Base-by-base conservation (phyloP, 805 yeast genomes). In the Cyberlindnera subsufficiens region DNA sequence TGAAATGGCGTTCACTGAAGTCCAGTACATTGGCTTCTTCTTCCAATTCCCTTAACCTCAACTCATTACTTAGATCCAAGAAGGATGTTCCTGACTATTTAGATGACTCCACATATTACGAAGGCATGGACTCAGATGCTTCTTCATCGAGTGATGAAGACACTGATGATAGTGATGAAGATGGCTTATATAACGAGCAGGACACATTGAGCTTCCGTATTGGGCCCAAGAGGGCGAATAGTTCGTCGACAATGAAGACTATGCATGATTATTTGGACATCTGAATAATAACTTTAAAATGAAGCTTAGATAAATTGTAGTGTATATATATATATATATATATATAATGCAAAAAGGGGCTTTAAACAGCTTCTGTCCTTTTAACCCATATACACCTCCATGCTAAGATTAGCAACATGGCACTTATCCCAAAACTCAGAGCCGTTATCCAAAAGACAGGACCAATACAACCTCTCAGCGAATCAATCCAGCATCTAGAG, bases 91-190 rank as follows among this genome's bases (percentile, higher is more conserved):
- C 52, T 14, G 40, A 57, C 30, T 52, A 53, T 35, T 38, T 57
- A 10, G 58, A 56, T 40, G 61, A 54, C 10, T 49, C 56, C 1
- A 53, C 59, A 14, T 51, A 43, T 17, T 54, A 53, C 42, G 56
- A 56, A 32, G 46, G 48, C 11, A 34, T 53, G 35, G 60, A 54
- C 29, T 46, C 55, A 4, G 57, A 52, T 37, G 52, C 41, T 4
- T 15, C 27, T n/a, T 16, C 29, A 13, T 15, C 46, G 8, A 38
- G 35, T 18, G 41, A 33, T 17, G 45, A 46, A 3, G 43, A 44
- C n/a, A 48, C 44, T 11, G 51, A 47, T 22, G 50, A 42, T 18
- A 40, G 42, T 39, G 47, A 40, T 20, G 48, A 46, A n/a, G 47
- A 36, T 25, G 48, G 47, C 5, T 42, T 53, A 2, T 56, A 55